These are phyloP conservation scores for Solanum hybrid DNA, from an alignment of 305 asterid genomes.

Conservation along the genomic window DNA sequence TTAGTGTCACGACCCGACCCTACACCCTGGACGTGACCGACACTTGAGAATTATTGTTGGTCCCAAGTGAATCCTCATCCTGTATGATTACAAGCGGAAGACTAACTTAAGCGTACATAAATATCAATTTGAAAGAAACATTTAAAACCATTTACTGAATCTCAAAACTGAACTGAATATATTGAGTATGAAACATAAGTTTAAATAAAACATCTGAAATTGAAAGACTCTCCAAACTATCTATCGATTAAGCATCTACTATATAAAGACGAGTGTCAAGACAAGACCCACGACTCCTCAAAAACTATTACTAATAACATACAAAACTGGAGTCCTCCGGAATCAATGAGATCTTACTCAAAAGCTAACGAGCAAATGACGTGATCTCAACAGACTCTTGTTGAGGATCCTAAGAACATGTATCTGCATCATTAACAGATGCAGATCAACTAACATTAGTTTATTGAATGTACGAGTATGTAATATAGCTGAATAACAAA, in stretches of 20 bases:
- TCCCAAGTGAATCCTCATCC: not conserved
- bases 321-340: not conserved
- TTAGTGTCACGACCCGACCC: not conserved
- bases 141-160: too few species aligned
- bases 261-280: not conserved
- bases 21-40: not conserved
- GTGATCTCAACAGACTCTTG: not conserved
- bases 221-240: not conserved
- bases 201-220: too few species aligned
- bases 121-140: too few species aligned
- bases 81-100: not conserved
- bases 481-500: too few species aligned
- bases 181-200: not conserved
- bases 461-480: too few species aligned
- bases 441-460: too few species aligned
- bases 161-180: not conserved
- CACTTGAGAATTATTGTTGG: not conserved
- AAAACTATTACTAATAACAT: too few species aligned
- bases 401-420: not conserved
- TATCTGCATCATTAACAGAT: not conserved
- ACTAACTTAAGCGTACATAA: too few species aligned
- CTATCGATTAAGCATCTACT: not conserved
- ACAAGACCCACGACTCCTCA: not conserved
- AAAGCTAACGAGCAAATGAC: not conserved
- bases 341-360: not conserved